These are phyloP conservation scores for Vararia minispora DNA, from an alignment of 768 basidiomycete genomes.

Conservation along the genomic window DNA sequence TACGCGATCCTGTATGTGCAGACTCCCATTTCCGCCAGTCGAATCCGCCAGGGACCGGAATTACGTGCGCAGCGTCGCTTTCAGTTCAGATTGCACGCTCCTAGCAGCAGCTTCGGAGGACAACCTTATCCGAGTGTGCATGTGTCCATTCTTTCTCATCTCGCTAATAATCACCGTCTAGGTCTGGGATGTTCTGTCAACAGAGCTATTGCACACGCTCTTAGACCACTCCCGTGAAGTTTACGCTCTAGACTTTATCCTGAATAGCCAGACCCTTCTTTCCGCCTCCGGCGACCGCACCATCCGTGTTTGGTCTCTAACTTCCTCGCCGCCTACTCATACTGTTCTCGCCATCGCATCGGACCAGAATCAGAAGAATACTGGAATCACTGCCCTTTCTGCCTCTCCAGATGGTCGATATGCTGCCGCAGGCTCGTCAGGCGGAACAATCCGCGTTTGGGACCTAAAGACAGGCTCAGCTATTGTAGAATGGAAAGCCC, in stretches of 20 bases:
- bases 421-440: conserved; percentile 42
- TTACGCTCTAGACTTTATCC: conserved; percentile 1
- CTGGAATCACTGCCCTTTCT: background rate
- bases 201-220: background rate
- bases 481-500: conserved; percentile 29
- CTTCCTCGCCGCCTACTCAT: background rate
- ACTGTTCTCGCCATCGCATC: background rate
- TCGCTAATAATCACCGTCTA: background rate
- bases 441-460: conserved; percentile 42
- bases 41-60: conserved; percentile 11
- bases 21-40: too few species aligned
- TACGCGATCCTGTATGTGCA: too few species aligned
- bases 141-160: background rate
- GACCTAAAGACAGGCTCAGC: conserved; percentile 29
- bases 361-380: background rate
- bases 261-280: background rate
- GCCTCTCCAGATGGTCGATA: conserved; percentile 22
- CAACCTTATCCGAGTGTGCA: conserved; percentile 21
- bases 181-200: background rate
- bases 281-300: conserved; percentile 4
- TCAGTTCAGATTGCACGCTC: conserved; percentile 21
- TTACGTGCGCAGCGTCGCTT: conserved; percentile 22
- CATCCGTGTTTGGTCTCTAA: background rate
- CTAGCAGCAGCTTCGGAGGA: conserved; percentile 26
- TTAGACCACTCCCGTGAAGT: conserved; percentile 1